These are phyloP conservation scores for Hemileccinum impolitum DNA, from an alignment of 768 basidiomycete genomes.

Conservation along the genomic window DNA sequence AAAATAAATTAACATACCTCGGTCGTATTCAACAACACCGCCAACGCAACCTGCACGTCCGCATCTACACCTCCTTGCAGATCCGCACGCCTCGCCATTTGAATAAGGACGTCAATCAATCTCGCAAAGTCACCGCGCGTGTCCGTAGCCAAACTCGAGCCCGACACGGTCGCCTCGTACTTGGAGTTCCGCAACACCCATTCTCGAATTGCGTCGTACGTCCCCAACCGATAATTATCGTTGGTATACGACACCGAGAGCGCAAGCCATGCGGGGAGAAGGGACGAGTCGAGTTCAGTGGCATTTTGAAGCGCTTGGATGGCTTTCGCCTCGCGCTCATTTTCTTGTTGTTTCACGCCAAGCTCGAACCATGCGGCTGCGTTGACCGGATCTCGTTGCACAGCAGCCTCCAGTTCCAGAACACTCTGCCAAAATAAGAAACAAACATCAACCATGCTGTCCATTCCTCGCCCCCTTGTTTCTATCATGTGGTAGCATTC, in stretches of 20 bases:
- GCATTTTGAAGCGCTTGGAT: slow-evolving; percentile 80
- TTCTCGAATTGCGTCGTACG: slow-evolving; percentile 75
- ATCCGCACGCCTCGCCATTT: slow-evolving; percentile 61
- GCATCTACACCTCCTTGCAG: slow-evolving; percentile 68
- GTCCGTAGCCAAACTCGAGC: slow-evolving; percentile 27
- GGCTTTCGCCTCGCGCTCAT: slow-evolving; percentile 90
- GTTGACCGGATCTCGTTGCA: slow-evolving; percentile 71
- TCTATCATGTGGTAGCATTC: slow-evolving; percentile 1
- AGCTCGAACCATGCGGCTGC: slow-evolving; percentile 85
- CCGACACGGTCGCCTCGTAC: slow-evolving; percentile 47
- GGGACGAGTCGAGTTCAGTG: slow-evolving; percentile 72
- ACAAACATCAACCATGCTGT: slow-evolving; percentile 16
- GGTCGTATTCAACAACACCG: slow-evolving; percentile 86
- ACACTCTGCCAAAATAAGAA: slow-evolving; percentile 56
- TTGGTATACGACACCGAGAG: slow-evolving; percentile 90
- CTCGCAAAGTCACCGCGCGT: slow-evolving; percentile 37
- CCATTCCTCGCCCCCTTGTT: slow-evolving; percentile 2
- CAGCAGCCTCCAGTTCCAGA: slow-evolving; percentile 84
- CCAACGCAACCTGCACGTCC: slow-evolving; percentile 93
- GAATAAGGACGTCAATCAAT: slow-evolving; percentile 76
- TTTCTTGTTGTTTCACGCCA: slow-evolving; percentile 97
- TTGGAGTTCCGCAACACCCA: slow-evolving; percentile 69
- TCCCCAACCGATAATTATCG: slow-evolving; percentile 70
- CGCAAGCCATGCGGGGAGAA: slow-evolving; percentile 84
- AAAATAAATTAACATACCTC: slow-evolving; percentile 51